Percentiles rank a stretch among this genome's conserved stretches.
Evolutionary conservation across 495 filamentous ascomycete species (phyloP).

Genomic region (Physcia stellaris): DNA sequence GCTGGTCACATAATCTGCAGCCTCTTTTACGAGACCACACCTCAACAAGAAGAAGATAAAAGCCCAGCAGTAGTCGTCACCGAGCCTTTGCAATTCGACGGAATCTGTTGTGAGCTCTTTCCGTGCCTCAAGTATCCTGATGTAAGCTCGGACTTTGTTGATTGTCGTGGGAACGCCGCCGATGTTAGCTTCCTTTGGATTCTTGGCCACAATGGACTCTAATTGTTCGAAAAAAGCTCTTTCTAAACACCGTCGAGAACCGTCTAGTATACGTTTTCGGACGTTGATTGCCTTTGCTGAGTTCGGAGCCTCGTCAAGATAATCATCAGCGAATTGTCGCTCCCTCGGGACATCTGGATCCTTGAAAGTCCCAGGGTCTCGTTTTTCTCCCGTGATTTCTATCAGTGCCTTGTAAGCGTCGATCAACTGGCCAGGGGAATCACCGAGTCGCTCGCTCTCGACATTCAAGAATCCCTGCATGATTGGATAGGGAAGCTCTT

Average conservation of each 20-base stretch:
- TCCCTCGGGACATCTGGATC: conserved; percentile 47
- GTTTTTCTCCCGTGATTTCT: conserved; percentile 54
- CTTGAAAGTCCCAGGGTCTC: conserved; percentile 34
- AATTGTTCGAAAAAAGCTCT: conserved; percentile 57
- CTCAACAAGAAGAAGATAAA: conserved; percentile 86
- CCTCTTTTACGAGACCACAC: conserved; percentile 69
- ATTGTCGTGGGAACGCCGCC: conserved; percentile 76
- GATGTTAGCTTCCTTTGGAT: conserved; percentile 76
- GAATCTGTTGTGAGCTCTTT: conserved; percentile 72
- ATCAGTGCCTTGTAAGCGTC: conserved; percentile 69
- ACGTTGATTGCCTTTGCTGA: conserved; percentile 45
- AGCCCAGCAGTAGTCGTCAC: conserved; percentile 84
- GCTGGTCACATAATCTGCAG: conserved; percentile 67
- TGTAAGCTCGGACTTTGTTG: conserved; percentile 85
- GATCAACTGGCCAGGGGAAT: conserved; percentile 51
- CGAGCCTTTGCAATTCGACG: conserved; percentile 54
- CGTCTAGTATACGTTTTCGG: conserved; percentile 61
- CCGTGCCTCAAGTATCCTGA: conserved; percentile 57
- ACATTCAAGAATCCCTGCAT: conserved; percentile 58
- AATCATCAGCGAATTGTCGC: conserved; percentile 60
- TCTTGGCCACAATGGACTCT: conserved; percentile 60
- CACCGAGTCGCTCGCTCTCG: conserved; percentile 31
- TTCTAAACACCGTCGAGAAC: conserved; percentile 65
- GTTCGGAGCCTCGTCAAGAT: conserved; percentile 55
- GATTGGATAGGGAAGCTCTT: conserved; percentile 49